phyloP scores from a whole-genome alignment of 2,329 filamentous ascomycete genomes.

The Xylariaceae sp. region DNA sequence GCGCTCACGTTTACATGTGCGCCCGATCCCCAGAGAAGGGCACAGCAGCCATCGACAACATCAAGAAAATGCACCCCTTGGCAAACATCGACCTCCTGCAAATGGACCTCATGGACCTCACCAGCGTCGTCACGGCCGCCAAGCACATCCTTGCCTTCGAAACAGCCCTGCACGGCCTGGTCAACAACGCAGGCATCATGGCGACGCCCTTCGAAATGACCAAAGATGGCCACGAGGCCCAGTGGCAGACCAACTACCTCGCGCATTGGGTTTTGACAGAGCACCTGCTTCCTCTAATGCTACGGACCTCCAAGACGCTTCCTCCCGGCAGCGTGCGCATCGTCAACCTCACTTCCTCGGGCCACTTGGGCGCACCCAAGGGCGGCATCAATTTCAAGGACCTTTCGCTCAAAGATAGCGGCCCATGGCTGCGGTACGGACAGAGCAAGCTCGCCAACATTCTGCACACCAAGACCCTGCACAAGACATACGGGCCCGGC shows the following conservation, averaged over 20 bases:
- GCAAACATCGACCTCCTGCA: conserved; percentile 45
- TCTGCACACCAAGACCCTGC: conserved; percentile 48
- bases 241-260: conserved; percentile 53
- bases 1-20: conserved; percentile 50
- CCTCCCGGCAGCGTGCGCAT: conserved; percentile 37
- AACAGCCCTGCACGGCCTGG: conserved; percentile 43
- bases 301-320: conserved; percentile 38
- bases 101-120: conserved; percentile 46
- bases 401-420: conserved; percentile 28
- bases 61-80: conserved; percentile 42
- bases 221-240: conserved; percentile 46
- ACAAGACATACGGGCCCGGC: conserved; percentile 44
- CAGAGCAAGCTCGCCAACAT: conserved; percentile 55
- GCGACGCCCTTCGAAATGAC: conserved; percentile 43
- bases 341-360: conserved; percentile 41
- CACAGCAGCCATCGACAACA: conserved; percentile 40
- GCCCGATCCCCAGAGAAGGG: conserved; percentile 47
- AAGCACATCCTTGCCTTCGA: conserved; percentile 40
- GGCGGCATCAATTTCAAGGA: conserved; percentile 37
- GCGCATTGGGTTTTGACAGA: conserved; percentile 51
- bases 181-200: conserved; percentile 45
- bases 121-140: conserved; percentile 46
- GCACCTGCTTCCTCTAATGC: conserved; percentile 47
- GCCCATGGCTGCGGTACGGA: conserved; percentile 47
- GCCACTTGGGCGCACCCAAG: conserved; percentile 37